phyloP scores from a whole-genome alignment of 371 early-diverging fungal species.

The Blakeslea trispora region DNA sequence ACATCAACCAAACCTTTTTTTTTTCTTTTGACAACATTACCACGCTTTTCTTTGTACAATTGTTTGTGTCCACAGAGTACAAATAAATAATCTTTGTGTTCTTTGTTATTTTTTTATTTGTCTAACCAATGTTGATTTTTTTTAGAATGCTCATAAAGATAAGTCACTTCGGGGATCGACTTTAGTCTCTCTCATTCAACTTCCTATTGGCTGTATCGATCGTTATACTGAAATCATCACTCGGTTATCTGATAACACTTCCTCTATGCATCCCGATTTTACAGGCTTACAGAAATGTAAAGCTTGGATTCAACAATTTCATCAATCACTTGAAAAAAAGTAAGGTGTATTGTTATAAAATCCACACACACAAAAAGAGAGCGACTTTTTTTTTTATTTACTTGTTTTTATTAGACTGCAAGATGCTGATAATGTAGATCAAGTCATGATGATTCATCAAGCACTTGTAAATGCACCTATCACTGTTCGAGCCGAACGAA shows the following conservation, averaged over 20 bases:
- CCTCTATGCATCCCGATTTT: conserved; percentile 46
- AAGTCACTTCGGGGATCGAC: conserved; percentile 24
- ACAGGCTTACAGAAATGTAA: conserved; percentile 32
- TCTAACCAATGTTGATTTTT: too few relatives aligned
- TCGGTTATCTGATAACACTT: conserved; percentile 33
- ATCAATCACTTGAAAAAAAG: conserved; percentile 32
- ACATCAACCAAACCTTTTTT: too few relatives aligned
- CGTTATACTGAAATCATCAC: conserved; percentile 39
- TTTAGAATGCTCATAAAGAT: conserved; percentile 24
- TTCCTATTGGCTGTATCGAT: conserved; percentile 40
- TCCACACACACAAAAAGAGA: too few relatives aligned
- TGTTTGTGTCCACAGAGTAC: too few relatives aligned
- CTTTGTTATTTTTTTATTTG: too few relatives aligned
- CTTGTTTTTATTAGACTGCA: conserved; percentile 33
- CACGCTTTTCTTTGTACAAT: too few relatives aligned
- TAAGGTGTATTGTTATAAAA: conserved; percentile 22
- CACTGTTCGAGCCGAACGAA: conserved; percentile 40
- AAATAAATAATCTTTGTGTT: too few relatives aligned
- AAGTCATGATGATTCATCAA: conserved; percentile 47
- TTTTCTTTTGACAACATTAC: too few relatives aligned
- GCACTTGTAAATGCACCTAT: conserved; percentile 39
- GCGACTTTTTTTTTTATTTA: background rate
- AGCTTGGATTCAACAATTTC: conserved; percentile 29
- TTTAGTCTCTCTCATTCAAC: conserved; percentile 39
- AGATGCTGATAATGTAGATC: conserved; percentile 47